Base-by-base conservation (phyloP, 495 filamentous ascomycete genomes). In the Annulohypoxylon maeteangense region DNA sequence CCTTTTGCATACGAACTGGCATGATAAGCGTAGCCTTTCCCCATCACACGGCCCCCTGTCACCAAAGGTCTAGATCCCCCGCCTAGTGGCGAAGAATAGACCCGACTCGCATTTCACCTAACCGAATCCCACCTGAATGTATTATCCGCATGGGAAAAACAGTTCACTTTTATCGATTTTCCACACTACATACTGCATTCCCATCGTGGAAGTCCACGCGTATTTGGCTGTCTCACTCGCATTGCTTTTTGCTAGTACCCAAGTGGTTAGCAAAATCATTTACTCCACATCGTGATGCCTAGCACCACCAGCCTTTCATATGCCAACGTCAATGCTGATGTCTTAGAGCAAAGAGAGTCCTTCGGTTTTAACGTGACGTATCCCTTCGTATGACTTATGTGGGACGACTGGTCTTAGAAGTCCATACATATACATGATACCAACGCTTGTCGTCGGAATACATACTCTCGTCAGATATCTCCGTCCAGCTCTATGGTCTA, bases 21-120 rank as follows among this genome's bases (percentile, higher is more conserved):
- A 62, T 57, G 50, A 59, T 62, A 62, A 59, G 40, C 65, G 32
- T 42, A 27, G 22, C 55, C 40, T 44, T 61, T 48, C 51, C 70
- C 62, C 65, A 50, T 69, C 57, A 40, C 50, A 36, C 59, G 7
- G 25, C 40, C 65, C 56, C 65, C 48, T 66, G 48, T 32, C 54
- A 45, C 7, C 20, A 50, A 32, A 69, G 50, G 65, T 59, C 70
- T 73, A 73, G 65, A 69, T 73, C 65, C 62, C 62, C 65, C 38
- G 56, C 61, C 53, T 51, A 44, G 54, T n/a, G 58, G 64, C 53
- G 51, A 65, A 65, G 25, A 62, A 62, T 65, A 48, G 68, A 65
- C 53, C 70, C 40, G 31, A 55, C 64, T 20, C 64, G 47, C 69
- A 60, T 65, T 59, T 62, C 20, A 62, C 48, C 36, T 58, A 66